Conservation (phyloP, 805 yeast species). For the Nakazawaea holstii region DNA sequence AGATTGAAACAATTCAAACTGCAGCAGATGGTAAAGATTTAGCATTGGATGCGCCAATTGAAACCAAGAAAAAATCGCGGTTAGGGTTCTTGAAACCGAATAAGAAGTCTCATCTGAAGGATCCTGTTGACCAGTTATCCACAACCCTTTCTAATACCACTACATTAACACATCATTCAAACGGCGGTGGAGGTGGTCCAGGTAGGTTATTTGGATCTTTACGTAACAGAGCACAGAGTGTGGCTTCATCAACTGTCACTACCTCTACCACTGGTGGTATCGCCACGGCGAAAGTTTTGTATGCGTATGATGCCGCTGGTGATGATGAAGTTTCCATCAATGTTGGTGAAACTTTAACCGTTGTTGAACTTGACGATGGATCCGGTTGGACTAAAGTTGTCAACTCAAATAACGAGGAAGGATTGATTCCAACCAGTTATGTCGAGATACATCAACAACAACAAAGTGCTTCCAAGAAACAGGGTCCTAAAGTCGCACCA, state of each 20-base stretch:
- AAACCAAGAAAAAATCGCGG: slow-evolving; percentile 56
- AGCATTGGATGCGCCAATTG: slow-evolving; percentile 45
- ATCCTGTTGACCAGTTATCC: slow-evolving; percentile 7
- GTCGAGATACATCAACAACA: slow-evolving; percentile 37
- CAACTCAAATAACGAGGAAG: slow-evolving; percentile 42
- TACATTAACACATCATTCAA: slow-evolving; percentile 11
- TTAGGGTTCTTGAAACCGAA: slow-evolving; percentile 28
- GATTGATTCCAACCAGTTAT: slow-evolving; percentile 85
- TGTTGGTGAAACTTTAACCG: slow-evolving; percentile 55
- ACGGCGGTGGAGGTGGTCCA: slow-evolving; percentile 14
- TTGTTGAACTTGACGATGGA: slow-evolving; percentile 74
- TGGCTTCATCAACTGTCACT: slow-evolving; percentile 16
- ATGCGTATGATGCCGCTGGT: slow-evolving; percentile 62
- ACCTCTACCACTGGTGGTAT: slow-evolving; percentile 12
- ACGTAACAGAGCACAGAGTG: slow-evolving; percentile 26
- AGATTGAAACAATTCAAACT: slow-evolving; percentile 82
- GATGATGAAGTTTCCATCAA: slow-evolving; percentile 65
- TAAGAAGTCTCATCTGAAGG: slow-evolving; percentile 9
- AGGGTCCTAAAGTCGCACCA: slow-evolving; percentile 81
- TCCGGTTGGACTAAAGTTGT: slow-evolving; percentile 83
- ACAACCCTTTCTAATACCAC: slow-evolving; percentile 16
- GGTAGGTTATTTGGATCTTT: slow-evolving; percentile 32
- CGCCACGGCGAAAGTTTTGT: slow-evolving; percentile 47
- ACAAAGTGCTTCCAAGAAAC: slow-evolving; percentile 25
- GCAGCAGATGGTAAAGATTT: slow-evolving; percentile 76